Base-by-base conservation (phyloP, 805 yeast genomes). In the Teunomyces funiuensis region DNA sequence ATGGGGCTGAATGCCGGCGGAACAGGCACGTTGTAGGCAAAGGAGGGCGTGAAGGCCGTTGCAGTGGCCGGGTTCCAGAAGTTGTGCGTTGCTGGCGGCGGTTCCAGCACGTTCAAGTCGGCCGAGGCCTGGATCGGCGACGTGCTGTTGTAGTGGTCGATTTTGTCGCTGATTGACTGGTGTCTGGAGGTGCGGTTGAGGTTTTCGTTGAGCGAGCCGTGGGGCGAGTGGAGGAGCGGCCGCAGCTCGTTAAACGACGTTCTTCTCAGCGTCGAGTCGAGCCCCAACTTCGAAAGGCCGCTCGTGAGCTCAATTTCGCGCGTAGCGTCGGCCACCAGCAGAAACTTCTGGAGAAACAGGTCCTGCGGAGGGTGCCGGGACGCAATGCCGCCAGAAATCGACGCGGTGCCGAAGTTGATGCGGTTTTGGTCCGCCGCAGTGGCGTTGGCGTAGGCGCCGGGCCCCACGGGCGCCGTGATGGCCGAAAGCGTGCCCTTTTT, bases 51-150 rank as follows among this genome's bases (percentile, higher is more conserved):
- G 54, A 82, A 82, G 1, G 83, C 64, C 7, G 80, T 62, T 3
- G 85, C 82, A 14, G 82, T 65, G 5, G 83, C 85, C 0, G 85
- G 85, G 56, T 80, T 80, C 87, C 87, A 82, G 50, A 79, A 77
- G 51, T 66, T 74, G 28, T 56, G 69, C 6, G 53, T 50, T 9
- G 43, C 43, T 1, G 40, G 38, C 13, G 47, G 49, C 16, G 22
- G 23, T 31, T 36, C 46, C 36, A 26, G 46, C 14, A 49, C 40
- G 25, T 48, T 56, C 42, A 56, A 44, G 38, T 66, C 72, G 5
- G 74, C 74, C 41, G 59, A 58, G 3, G 73, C 65, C 49, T 69
- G 79, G 44, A 63, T 69, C 14, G 77, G 77, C 19, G 78, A 71
- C 20, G 51, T 55, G 34, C 50, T 61, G 51, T 69, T 74, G 47